Percentiles rank a stretch among this genome's conserved stretches.
These are phyloP conservation scores for Aquilaria sinensis DNA, from an alignment of 345 rosid species.

Conservation along the genomic window DNA sequence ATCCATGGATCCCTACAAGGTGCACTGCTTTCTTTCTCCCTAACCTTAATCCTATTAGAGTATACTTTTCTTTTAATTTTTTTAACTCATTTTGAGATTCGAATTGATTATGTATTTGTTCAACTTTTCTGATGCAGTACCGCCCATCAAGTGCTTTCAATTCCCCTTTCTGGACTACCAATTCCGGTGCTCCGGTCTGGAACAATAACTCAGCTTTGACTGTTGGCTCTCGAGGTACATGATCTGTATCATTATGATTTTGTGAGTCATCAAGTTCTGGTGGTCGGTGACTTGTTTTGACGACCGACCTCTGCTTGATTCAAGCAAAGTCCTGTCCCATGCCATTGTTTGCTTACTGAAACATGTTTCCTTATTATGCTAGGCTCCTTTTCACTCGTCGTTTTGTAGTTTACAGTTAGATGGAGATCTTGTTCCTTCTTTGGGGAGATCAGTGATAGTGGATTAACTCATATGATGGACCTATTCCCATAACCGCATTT, in stretches of 20 bases:
- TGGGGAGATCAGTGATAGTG: too few species aligned
- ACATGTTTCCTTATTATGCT: too few species aligned
- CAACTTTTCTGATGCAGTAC: slow-evolving; percentile 22
- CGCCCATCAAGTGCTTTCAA: slow-evolving; percentile 51
- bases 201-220: slow-evolving; percentile 61
- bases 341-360: too few species aligned
- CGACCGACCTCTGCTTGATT: too few species aligned
- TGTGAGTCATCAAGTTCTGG: not conserved
- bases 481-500: too few species aligned
- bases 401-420: too few species aligned
- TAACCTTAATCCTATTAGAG: not conserved
- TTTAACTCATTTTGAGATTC: not conserved
- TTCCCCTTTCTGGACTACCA: slow-evolving; percentile 53
- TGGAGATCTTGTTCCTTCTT: too few species aligned
- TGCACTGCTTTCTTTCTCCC: not conserved
- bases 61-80: too few species aligned
- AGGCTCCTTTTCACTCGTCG: too few species aligned
- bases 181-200: slow-evolving; percentile 70
- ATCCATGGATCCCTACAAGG: slow-evolving; percentile 43
- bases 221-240: slow-evolving; percentile 54
- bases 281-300: too few species aligned
- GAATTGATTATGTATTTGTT: not conserved
- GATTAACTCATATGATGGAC: too few species aligned
- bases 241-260: not conserved
- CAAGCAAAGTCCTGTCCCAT: too few species aligned